These are phyloP conservation scores for Simplicillium sp. DNA, from an alignment of 2,329 filamentous ascomycete genomes.

Conservation along the genomic window DNA sequence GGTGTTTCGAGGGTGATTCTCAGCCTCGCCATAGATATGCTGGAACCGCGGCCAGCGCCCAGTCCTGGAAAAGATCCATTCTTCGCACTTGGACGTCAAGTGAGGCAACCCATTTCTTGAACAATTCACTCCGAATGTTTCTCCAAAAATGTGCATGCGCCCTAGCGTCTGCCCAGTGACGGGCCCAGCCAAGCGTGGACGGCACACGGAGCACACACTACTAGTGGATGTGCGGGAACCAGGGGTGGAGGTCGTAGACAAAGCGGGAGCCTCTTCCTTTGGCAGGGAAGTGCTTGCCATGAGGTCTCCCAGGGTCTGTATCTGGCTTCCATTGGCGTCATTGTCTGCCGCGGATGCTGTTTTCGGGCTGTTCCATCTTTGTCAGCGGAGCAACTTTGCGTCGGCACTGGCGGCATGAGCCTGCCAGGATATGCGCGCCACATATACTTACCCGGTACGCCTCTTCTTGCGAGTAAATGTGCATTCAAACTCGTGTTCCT, in stretches of 20 bases:
- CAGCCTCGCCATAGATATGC: background rate
- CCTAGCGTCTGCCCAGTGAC: too few species aligned
- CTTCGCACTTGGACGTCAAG: constrained; percentile 33
- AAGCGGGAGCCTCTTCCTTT: too few species aligned
- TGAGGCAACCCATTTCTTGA: constrained; percentile 38
- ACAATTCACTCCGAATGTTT: constrained; percentile 35
- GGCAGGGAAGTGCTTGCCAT: too few species aligned
- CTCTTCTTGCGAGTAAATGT: constrained; percentile 23
- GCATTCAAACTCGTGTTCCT: constrained; percentile 34
- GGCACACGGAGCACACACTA: constrained; percentile 4
- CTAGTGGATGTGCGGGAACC: background rate
- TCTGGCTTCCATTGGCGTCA: too few species aligned
- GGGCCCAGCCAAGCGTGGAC: constrained; percentile 1
- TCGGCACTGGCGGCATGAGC: background rate
- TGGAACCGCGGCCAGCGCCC: constrained; percentile 20
- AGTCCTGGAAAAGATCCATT: constrained; percentile 37
- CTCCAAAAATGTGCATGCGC: constrained; percentile 27
- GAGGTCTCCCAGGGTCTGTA: too few species aligned
- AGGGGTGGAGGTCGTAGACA: too few species aligned
- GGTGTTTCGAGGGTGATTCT: too few species aligned
- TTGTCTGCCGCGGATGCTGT: too few species aligned
- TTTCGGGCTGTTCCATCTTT: too few species aligned
- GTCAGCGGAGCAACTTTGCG: background rate
- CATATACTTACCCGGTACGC: background rate
- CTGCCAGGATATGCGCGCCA: background rate